A percentile compares a stretch with the other conserved stretches of the same genome.
Conservation (phyloP, 2,329 filamentous ascomycete species). For the Neonectria faginata region DNA sequence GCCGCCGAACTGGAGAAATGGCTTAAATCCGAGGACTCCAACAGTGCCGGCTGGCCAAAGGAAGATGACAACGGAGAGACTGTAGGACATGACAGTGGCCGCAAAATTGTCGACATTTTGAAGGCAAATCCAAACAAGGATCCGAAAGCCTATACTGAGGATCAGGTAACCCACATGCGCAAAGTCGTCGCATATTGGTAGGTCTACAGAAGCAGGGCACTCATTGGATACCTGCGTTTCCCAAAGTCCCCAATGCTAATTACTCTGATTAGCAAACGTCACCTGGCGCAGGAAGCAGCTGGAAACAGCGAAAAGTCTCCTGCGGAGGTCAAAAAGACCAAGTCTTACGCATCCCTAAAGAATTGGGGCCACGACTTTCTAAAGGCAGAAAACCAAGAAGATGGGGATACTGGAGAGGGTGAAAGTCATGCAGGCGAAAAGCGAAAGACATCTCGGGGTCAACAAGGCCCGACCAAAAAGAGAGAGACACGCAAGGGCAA, state of each 20-base stretch:
- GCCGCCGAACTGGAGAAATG: conserved; percentile 70
- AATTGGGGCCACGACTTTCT: conserved; percentile 70
- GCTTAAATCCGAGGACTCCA: conserved; percentile 70
- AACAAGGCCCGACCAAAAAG: conserved; percentile 48
- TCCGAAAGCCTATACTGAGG: conserved; percentile 66
- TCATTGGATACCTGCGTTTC: neutral
- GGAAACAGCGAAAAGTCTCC: conserved; percentile 64
- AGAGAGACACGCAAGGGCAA: conserved; percentile 46
- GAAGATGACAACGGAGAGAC: conserved; percentile 69
- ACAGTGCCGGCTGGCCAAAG: conserved; percentile 70
- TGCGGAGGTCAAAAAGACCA: conserved; percentile 60
- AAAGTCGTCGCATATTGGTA: conserved; percentile 72
- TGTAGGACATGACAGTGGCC: conserved; percentile 72
- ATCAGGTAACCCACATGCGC: conserved; percentile 69
- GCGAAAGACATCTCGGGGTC: conserved; percentile 38
- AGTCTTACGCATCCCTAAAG: conserved; percentile 69
- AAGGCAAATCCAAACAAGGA: conserved; percentile 70
- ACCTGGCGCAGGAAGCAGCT: conserved; percentile 72
- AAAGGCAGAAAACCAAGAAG: conserved; percentile 51
- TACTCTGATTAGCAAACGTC: conserved; percentile 62
- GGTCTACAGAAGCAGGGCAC: conserved; percentile 11
- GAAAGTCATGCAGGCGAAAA: conserved; percentile 44
- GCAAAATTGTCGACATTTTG: conserved; percentile 72
- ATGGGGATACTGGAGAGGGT: conserved; percentile 24
- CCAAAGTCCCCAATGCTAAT: neutral